These are phyloP conservation scores for Debaryomyces hansenii DNA, from an alignment of 805 yeast genomes.

Conservation along the genomic window DNA sequence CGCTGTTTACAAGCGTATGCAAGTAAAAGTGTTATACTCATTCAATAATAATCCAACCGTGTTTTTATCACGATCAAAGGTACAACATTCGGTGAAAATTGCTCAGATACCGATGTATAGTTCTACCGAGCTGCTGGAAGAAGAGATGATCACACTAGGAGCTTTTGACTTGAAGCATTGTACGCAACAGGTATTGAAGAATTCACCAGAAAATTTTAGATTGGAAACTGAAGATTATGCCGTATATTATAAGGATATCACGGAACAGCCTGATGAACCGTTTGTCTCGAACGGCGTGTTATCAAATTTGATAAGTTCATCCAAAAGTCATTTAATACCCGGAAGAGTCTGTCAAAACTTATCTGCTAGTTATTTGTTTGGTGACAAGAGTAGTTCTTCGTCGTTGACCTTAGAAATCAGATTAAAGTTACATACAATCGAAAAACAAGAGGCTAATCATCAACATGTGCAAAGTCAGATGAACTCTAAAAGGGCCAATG, in stretches of 20 bases:
- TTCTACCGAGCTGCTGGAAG: constrained; percentile 14
- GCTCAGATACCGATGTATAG: constrained; percentile 34
- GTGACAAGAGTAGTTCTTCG: constrained; percentile 35
- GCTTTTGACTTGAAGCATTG: constrained; percentile 43
- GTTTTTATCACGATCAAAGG: constrained; percentile 39
- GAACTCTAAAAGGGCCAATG: constrained; percentile 9
- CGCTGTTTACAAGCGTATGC: constrained; percentile 36
- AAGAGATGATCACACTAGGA: constrained; percentile 36
- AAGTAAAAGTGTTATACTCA: constrained; percentile 45
- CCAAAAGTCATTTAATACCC: constrained; percentile 35
- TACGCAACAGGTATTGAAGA: constrained; percentile 34
- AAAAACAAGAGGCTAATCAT: constrained; percentile 10
- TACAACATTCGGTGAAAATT: constrained; percentile 33
- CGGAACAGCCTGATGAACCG: constrained; percentile 50
- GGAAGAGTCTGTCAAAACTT: constrained; percentile 62
- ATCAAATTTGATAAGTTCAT: constrained; percentile 26
- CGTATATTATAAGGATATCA: constrained; percentile 46
- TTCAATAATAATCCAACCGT: constrained; percentile 45
- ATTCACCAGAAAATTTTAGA: constrained; percentile 45
- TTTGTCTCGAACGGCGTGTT: constrained; percentile 44
- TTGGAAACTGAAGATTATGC: constrained; percentile 41
- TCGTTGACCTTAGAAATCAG: constrained; percentile 58
- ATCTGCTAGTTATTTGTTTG: constrained; percentile 42
- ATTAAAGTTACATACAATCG: constrained; percentile 47
- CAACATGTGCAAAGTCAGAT: constrained; percentile 6